Percentiles rank a stretch among this genome's conserved stretches.
phyloP scores from a whole-genome alignment of 2,329 filamentous ascomycete species.

The Plectosphaerella cucumerina region DNA sequence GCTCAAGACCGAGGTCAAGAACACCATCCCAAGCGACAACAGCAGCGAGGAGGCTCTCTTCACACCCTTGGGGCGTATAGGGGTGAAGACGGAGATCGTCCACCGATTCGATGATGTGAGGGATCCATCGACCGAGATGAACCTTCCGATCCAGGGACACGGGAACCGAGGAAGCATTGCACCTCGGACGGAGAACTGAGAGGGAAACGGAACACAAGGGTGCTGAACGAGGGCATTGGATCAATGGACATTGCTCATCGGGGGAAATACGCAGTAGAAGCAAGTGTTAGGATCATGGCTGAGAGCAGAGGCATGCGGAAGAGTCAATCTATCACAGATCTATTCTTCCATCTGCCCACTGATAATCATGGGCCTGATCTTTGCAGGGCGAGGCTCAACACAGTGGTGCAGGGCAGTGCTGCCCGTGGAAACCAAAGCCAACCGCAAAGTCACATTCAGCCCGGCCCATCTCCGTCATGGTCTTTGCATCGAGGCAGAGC shows the following conservation, averaged over 20 bases:
- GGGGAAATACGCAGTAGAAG: no score
- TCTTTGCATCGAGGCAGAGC: slow-evolving; percentile 58
- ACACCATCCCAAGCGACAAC: neutral
- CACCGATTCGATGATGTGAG: neutral
- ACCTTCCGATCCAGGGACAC: neutral
- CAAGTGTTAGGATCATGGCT: no score
- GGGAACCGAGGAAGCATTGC: neutral
- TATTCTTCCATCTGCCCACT: no score
- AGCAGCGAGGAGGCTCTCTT: slow-evolving; percentile 6
- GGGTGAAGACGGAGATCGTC: slow-evolving; percentile 4
- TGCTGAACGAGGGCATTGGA: no score
- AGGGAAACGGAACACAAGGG: no score
- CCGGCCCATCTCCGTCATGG: slow-evolving; percentile 59
- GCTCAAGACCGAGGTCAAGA: neutral
- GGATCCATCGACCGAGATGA: neutral
- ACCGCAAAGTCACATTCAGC: slow-evolving; percentile 59
- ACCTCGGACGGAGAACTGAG: no score
- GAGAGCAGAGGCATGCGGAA: no score
- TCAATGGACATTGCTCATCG: no score
- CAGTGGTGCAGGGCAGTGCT: slow-evolving; percentile 26
- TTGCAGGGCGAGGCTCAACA: no score
- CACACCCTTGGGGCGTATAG: slow-evolving; percentile 1
- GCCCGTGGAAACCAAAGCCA: slow-evolving; percentile 62
- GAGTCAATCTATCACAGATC: no score
- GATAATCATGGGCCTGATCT: no score